A percentile compares a stretch with the other conserved stretches of the same genome.
Conservation (phyloP, 371 early-diverging fungal species). For the Mucor racemosus region DNA sequence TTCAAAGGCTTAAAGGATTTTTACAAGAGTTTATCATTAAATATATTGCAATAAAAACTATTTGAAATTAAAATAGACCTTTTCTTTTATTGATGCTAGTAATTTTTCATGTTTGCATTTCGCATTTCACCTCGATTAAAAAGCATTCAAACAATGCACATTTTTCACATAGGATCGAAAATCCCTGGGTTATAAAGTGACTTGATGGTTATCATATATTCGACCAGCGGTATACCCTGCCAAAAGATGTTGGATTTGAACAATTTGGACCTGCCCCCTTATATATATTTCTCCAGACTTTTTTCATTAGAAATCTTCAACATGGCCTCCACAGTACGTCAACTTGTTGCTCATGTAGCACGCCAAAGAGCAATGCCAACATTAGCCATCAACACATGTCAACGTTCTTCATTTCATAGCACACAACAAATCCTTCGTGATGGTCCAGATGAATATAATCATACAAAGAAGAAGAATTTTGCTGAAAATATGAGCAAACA, state of each 20-base stretch:
- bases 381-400: not conserved
- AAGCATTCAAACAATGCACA: no score
- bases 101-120: no score
- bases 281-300: not conserved
- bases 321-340: conserved; percentile 8
- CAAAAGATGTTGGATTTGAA: not conserved
- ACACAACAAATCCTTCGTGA: not conserved
- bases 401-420: not conserved
- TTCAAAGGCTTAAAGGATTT: no score
- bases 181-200: not conserved
- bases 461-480: conserved; percentile 8
- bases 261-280: not conserved
- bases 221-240: conserved; percentile 9
- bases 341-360: not conserved
- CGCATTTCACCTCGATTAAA: no score
- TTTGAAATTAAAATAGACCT: no score
- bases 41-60: no score
- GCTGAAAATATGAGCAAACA: conserved; percentile 19
- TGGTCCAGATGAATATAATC: no score
- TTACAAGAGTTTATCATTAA: no score
- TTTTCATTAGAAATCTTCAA: not conserved
- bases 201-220: not conserved
- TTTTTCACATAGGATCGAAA: no score
- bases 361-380: not conserved
- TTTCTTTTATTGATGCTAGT: no score